Base-by-base conservation (phyloP, 768 basidiomycete genomes). In the Mycena vulgaris region DNA sequence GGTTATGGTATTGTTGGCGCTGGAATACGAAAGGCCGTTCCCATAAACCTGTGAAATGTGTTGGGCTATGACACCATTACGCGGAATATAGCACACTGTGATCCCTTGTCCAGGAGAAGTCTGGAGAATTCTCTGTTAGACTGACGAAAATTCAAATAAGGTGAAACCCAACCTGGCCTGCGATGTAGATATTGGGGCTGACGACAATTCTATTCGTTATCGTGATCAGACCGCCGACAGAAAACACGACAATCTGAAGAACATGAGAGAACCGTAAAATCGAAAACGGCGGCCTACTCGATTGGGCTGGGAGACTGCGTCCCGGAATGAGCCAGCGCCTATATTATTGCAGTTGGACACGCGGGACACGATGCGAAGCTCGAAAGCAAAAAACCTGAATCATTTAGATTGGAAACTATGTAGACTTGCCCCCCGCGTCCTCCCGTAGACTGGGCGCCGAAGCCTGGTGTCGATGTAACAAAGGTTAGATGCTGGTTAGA, bases 91-190 rank as follows among this genome's bases (percentile, higher is more conserved):
- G n/a, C n/a, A n/a, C n/a, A n/a, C n/a, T n/a, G 80, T 82, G 30
- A 82, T 82, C n/a, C 81, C n/a, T 72, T 81, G 80, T 19, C 81
- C 81, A 28, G 81, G 81, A 23, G 81, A 80, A n/a, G 80, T 82
- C 63, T 82, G 17, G 19, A 17, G 42, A 21, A 45, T 45, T 6
- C 21, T 45, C 42, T 5, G 42, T 21, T 45, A 19, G n/a, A n/a
- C n/a, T n/a, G n/a, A n/a, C n/a, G n/a, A n/a, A 45, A 17, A 45
- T 5, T 9, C 17, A 45, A 9, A 17, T 45, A 21, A 45, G 42
- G 13, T 8, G 42, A 17, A 6, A 21, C 17, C 9, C n/a, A 45
- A 45, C 42, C 42, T 9, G 80, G 5, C 81, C 80, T 39, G 78
- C 79, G 23, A 82, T 81, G 2, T 75, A 79, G 27, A 80, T 74